Conservation (phyloP, 495 filamentous ascomycete species). For the Xylaria venustula region DNA sequence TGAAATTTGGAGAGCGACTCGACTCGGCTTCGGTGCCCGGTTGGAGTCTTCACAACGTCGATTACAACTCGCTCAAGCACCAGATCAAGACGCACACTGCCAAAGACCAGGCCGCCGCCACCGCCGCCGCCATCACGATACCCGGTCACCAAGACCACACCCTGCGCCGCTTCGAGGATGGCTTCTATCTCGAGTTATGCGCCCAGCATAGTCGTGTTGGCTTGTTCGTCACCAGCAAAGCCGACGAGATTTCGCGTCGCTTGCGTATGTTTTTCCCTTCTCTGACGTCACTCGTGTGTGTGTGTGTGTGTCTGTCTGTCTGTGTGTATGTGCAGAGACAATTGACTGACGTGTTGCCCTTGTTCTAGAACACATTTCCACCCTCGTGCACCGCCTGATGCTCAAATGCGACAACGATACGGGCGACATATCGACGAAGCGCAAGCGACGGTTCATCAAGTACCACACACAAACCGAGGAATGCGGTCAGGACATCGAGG, state of each 20-base stretch:
- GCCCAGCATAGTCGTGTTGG: conserved; percentile 66
- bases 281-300: too few species aligned
- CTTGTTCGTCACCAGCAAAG: conserved; percentile 69
- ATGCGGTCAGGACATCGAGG: conserved; percentile 62
- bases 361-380: conserved; percentile 48
- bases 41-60: conserved; percentile 63
- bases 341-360: too few species aligned
- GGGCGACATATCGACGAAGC: conserved; percentile 33
- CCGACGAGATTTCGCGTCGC: conserved; percentile 63
- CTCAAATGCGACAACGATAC: conserved; percentile 39
- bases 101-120: conserved; percentile 55
- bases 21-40: conserved; percentile 55
- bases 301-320: too few species aligned
- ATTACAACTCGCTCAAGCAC: conserved; percentile 74
- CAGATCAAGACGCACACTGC: conserved; percentile 70
- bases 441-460: conserved; percentile 46
- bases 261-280: conserved; percentile 54
- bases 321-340: too few species aligned
- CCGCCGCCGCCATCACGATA: conserved; percentile 61
- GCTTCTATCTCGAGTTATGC: conserved; percentile 58
- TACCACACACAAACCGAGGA: conserved; percentile 44
- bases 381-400: conserved; percentile 48
- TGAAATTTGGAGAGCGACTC: conserved; percentile 71
- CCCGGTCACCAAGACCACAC: conserved; percentile 56
- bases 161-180: conserved; percentile 58